Evolutionary conservation across 2,329 filamentous ascomycete species (phyloP).

Genomic region (Sporothrix sp.): DNA sequence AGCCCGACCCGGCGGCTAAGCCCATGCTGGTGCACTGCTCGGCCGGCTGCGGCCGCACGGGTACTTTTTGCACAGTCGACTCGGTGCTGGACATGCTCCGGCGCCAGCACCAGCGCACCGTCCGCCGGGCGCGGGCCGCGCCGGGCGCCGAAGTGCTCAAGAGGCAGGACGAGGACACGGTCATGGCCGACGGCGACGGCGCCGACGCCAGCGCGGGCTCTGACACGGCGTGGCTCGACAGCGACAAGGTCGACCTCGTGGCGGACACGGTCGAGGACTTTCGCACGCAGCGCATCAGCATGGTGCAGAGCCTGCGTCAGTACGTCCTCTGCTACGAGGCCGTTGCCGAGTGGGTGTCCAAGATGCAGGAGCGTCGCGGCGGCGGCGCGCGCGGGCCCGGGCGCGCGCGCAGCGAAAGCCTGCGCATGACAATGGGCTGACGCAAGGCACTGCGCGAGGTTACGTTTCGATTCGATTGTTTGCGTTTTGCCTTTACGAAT

Average conservation of each 20-base stretch:
- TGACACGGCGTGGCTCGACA: conserved; percentile 56
- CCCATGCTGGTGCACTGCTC: conserved; percentile 92
- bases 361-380: conserved; percentile 32
- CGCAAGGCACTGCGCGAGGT: no score
- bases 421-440: conserved; percentile 10
- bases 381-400: not conserved
- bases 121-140: not conserved
- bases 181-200: conserved; percentile 7
- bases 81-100: conserved; percentile 95
- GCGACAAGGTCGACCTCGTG: conserved; percentile 67
- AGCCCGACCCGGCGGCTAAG: conserved; percentile 40
- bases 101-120: conserved; percentile 46
- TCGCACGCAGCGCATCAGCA: conserved; percentile 76
- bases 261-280: conserved; percentile 87
- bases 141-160: not conserved
- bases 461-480: no score
- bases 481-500: no score
- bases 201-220: conserved; percentile 14
- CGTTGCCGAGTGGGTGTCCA: conserved; percentile 72
- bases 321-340: conserved; percentile 97
- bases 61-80: conserved; percentile 93
- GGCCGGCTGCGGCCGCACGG: conserved; percentile 89
- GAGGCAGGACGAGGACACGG: conserved; percentile 1
- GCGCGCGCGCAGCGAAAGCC: conserved; percentile 15
- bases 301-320: conserved; percentile 91